These are phyloP conservation scores for Leccinum uliginosum DNA, from an alignment of 768 basidiomycete species.

Conservation along the genomic window DNA sequence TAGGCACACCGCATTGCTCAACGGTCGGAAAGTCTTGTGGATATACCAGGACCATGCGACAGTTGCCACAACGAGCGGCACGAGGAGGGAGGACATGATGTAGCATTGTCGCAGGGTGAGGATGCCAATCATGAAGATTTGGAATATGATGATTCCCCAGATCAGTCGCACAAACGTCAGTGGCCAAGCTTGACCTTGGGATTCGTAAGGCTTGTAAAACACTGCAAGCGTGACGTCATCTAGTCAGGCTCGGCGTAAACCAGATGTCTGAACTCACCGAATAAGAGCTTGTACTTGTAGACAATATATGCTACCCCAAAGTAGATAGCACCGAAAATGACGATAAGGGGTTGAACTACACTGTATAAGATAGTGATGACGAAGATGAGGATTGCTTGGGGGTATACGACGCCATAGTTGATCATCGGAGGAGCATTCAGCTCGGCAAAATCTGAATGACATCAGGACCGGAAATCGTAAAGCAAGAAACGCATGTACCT, in stretches of 20 bases:
- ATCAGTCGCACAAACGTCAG: conserved; percentile 90
- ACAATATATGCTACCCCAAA: conserved; percentile 95
- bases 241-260: neutral
- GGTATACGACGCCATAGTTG: conserved; percentile 96
- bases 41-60: conserved; percentile 80
- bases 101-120: conserved; percentile 68
- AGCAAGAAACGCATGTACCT: conserved; percentile 43
- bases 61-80: conserved; percentile 74
- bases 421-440: conserved; percentile 97
- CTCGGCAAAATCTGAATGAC: conserved; percentile 81
- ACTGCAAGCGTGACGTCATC: conserved; percentile 43
- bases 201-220: conserved; percentile 98
- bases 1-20: conserved; percentile 80
- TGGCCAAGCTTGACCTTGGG: conserved; percentile 96
- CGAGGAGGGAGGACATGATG: conserved; percentile 56
- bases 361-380: conserved; percentile 94
- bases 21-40: conserved; percentile 57
- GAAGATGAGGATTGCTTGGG: conserved; percentile 94
- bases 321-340: conserved; percentile 93
- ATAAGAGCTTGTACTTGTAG: conserved; percentile 96
- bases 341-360: conserved; percentile 91
- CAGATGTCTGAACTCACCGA: conserved; percentile 52
- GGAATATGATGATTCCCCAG: conserved; percentile 90
- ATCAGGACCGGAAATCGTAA: neutral
- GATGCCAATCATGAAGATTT: conserved; percentile 95